phyloP scores from a whole-genome alignment of 2,329 filamentous ascomycete species.

The Dothistroma pini region DNA sequence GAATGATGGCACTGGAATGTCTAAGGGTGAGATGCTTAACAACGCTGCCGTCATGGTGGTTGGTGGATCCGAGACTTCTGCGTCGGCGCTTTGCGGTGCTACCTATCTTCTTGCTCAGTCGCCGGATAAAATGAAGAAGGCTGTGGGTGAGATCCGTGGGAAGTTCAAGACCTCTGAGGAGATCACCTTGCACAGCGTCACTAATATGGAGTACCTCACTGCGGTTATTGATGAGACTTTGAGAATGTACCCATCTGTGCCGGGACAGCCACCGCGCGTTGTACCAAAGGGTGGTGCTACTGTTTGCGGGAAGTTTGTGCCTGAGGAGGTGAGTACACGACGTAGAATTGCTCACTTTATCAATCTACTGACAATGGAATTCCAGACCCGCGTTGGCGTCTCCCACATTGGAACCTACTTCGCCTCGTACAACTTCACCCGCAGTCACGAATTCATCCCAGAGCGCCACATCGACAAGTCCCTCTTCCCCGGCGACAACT shows the following conservation, averaged over 20 bases:
- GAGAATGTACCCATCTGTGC: constrained; percentile 7
- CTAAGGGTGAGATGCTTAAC: background rate
- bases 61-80: background rate
- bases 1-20: background rate
- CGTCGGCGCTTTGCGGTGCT: background rate
- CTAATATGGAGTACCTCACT: constrained; percentile 14
- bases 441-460: background rate
- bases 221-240: constrained; percentile 9
- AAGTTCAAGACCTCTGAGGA: background rate
- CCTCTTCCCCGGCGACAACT: background rate
- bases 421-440: background rate
- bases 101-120: background rate
- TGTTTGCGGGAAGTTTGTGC: constrained; percentile 6
- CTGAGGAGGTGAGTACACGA: background rate
- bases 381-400: background rate
- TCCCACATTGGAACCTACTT: background rate
- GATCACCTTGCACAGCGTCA: background rate
- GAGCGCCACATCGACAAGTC: constrained; percentile 2
- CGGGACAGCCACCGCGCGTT: background rate
- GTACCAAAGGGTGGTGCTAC: constrained; percentile 9
- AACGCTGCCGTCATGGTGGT: background rate
- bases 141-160: background rate
- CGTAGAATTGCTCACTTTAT: background rate
- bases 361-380: background rate
- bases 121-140: background rate